Conservation (phyloP, 371 early-diverging fungal species). For the Saksenaea oblongispora region DNA sequence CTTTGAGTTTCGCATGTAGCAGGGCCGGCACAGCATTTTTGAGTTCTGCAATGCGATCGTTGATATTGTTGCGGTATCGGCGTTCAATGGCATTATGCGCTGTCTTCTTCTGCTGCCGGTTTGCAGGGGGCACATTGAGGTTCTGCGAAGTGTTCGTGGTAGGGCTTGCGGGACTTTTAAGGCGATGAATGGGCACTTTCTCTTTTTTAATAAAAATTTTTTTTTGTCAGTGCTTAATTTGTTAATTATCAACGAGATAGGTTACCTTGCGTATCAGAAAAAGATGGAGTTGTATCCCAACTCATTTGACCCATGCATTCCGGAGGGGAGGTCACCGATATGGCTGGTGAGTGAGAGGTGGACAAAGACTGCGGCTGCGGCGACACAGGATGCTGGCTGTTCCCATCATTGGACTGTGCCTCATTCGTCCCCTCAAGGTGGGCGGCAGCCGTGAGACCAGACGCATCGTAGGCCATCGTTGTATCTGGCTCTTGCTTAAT, state of each 20-base stretch:
- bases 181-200: conserved; percentile 44
- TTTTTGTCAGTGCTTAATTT: not conserved
- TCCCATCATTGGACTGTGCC: no score
- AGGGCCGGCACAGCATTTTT: conserved; percentile 86
- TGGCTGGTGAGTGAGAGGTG: not conserved
- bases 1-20: conserved; percentile 58
- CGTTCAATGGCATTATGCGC: conserved; percentile 94
- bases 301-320: not conserved
- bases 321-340: not conserved
- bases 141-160: not conserved
- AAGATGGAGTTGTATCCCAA: not conserved
- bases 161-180: conserved; percentile 17
- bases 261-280: not conserved
- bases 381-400: not conserved
- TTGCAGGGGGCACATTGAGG: not conserved
- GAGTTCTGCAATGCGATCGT: conserved; percentile 87
- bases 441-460: not conserved
- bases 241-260: not conserved
- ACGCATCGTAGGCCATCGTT: not conserved
- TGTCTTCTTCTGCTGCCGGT: conserved; percentile 69
- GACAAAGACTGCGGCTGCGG: not conserved
- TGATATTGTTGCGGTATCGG: conserved; percentile 92
- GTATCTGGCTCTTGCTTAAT: not conserved
- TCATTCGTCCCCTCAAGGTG: not conserved
- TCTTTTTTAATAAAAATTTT: conserved; percentile 14